Base-by-base conservation (phyloP, 371 early-diverging fungal species). In the Actinomucor elegans region DNA sequence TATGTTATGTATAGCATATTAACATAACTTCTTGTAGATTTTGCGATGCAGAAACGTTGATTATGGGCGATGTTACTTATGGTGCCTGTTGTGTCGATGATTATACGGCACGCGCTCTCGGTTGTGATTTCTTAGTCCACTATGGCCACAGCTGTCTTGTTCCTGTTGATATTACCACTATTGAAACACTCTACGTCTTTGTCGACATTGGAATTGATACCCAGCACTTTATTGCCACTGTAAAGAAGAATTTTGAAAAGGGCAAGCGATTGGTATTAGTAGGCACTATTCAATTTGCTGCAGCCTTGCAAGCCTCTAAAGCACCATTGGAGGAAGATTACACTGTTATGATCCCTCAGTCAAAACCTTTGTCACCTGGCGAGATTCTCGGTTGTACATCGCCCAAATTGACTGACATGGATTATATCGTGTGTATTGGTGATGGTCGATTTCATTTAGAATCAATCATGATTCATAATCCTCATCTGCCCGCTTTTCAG, bases 71-170 rank as follows among this genome's bases (percentile, higher is more conserved):
- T 77, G 99, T 99, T 4, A 99, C 99, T 0, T 99, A 99, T 67
- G 99, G 99, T 24, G 99, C 99, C 12, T 99, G 99, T 71, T 99
- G 99, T 72, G 84, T 99, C 26, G 99, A 99, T 73, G 99, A 99
- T 65, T 95, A 84, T 62, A 95, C 96, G 1, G 97, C 98, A 0
- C 79, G 85, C 24, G 93, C 92, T 2, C 77, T 98, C 4, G 94
- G 90, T 2, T 97, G 98, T 69, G 99, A 99, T 70, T 94, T 98
- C 59, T 78, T 99, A 71, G 86, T 99, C 14, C 99, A 99, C 70
- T 99, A 98, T 64, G 99, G 99, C 1, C 99, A 99, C 73, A 94
- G 94, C 46, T 99, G 99, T 73, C 74, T 66, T 80, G 92, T 99
- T 3, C 99, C 99, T 1, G 94, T 99, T 32, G 92, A 92, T 50